phyloP scores from a whole-genome alignment of 257 asterid genomes.

The Nicotiana knightiana region DNA sequence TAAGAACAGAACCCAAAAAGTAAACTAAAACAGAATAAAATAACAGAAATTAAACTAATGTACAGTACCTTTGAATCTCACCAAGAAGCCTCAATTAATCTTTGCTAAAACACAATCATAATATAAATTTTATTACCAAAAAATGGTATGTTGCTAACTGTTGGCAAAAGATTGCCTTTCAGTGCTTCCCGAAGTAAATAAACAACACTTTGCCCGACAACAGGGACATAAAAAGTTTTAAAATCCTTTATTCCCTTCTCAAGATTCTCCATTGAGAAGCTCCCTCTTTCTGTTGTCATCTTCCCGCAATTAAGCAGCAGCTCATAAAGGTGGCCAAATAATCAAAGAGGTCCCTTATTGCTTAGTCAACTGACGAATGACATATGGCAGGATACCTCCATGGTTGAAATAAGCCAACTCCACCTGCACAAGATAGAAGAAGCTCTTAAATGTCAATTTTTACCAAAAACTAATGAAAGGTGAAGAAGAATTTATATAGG shows the following conservation, averaged over 20 bases:
- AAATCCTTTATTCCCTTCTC: slow-evolving; percentile 23
- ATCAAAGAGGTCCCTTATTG: slow-evolving; percentile 26
- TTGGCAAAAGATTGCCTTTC: neutral
- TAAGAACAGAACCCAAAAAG: no score
- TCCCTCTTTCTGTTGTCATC: neutral
- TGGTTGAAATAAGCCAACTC: slow-evolving; percentile 54
- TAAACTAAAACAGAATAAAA: neutral
- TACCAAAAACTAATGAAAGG: neutral
- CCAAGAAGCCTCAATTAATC: neutral
- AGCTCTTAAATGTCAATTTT: neutral
- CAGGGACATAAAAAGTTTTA: neutral
- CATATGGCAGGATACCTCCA: slow-evolving; percentile 87
- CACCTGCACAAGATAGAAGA: slow-evolving; percentile 10
- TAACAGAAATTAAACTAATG: neutral
- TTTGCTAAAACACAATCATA: neutral
- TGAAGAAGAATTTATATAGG: neutral
- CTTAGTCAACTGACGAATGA: slow-evolving; percentile 60
- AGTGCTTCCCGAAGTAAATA: neutral
- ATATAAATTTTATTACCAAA: slow-evolving; percentile 27
- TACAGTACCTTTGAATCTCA: neutral
- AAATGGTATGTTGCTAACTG: neutral
- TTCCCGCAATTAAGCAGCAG: neutral
- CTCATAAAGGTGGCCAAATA: neutral
- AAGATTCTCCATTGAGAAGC: slow-evolving; percentile 17
- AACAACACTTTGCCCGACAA: neutral